Conservation (phyloP, 1,284 basidiomycete species). For the Heliocybe sulcata region DNA sequence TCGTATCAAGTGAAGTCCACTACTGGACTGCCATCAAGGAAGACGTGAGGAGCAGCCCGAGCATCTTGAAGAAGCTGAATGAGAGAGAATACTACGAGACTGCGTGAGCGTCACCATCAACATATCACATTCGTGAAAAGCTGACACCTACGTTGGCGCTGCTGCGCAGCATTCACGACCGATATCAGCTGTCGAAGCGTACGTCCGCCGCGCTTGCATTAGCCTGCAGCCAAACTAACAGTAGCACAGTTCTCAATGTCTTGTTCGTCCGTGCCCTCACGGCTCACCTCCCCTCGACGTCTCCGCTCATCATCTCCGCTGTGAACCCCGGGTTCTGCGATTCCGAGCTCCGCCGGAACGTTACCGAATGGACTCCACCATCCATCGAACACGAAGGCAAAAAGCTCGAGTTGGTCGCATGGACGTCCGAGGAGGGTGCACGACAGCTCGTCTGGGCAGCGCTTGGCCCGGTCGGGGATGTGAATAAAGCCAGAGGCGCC, state of each 20-base stretch:
- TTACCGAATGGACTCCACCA: neutral
- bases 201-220: conserved; percentile 10
- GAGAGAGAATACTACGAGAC: conserved; percentile 20
- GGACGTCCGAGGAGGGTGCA: conserved; percentile 32
- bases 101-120: conserved; percentile 2
- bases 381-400: neutral
- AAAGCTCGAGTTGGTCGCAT: conserved; percentile 8
- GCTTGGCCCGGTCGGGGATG: conserved; percentile 16
- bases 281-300: conserved; percentile 19
- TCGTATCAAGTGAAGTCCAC: conserved; percentile 21
- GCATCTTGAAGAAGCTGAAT: conserved; percentile 22
- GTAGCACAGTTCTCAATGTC: conserved; percentile 19
- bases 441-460: conserved; percentile 35
- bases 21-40: conserved; percentile 13
- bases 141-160: no score
- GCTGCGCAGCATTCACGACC: conserved; percentile 9
- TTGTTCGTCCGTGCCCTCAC: conserved; percentile 33
- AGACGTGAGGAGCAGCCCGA: conserved; percentile 10
- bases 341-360: conserved; percentile 28
- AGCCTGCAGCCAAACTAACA: no score
- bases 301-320: conserved; percentile 25
- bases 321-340: conserved; percentile 42
- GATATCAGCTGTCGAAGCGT: conserved; percentile 29
- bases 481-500: conserved; percentile 26
- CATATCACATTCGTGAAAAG: neutral